Percentiles rank a stretch among this genome's conserved stretches.
Evolutionary conservation across 2,329 filamentous ascomycete species (phyloP).

Genomic region (Eurotiales sp.): DNA sequence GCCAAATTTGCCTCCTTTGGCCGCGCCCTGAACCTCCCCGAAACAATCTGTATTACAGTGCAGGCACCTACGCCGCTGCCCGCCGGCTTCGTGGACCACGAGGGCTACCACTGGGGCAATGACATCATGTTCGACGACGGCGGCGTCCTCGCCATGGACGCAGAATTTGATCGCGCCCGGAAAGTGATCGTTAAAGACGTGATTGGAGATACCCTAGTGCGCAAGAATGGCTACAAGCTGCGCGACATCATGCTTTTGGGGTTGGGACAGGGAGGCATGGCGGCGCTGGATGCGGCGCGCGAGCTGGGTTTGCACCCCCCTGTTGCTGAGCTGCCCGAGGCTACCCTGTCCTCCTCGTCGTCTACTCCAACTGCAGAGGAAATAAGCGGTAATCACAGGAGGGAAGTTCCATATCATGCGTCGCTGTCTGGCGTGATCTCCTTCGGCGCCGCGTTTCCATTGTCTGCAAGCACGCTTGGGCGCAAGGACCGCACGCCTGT

Average conservation of each 20-base stretch:
- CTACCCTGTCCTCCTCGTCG: background rate
- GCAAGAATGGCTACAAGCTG: slow-evolving; percentile 56
- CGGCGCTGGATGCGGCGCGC: slow-evolving; percentile 56
- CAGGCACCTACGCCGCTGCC: slow-evolving; percentile 68
- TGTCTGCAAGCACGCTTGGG: slow-evolving; percentile 28
- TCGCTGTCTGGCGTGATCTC: slow-evolving; percentile 39
- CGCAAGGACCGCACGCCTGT: slow-evolving; percentile 40
- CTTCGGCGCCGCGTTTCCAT: slow-evolving; percentile 40
- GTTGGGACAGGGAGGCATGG: slow-evolving; percentile 64
- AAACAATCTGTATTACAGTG: slow-evolving; percentile 70
- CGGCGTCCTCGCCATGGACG: slow-evolving; percentile 58
- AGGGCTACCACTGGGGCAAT: slow-evolving; percentile 66
- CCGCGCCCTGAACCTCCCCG: slow-evolving; percentile 65
- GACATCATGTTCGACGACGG: slow-evolving; percentile 56
- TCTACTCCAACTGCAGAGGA: background rate
- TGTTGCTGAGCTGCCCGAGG: slow-evolving; percentile 8
- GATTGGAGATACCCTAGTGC: slow-evolving; percentile 50
- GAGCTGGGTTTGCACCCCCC: slow-evolving; percentile 29
- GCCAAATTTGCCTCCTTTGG: slow-evolving; percentile 66
- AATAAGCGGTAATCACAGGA: slow-evolving; percentile 4
- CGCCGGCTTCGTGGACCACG: slow-evolving; percentile 54
- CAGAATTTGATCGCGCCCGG: slow-evolving; percentile 54
- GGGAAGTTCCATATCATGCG: slow-evolving; percentile 15
- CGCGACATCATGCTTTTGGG: slow-evolving; percentile 63
- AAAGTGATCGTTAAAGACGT: slow-evolving; percentile 49